These are phyloP conservation scores for Rhododendron williamsianum DNA, from an alignment of 148 eudicot genomes.

Conservation along the genomic window DNA sequence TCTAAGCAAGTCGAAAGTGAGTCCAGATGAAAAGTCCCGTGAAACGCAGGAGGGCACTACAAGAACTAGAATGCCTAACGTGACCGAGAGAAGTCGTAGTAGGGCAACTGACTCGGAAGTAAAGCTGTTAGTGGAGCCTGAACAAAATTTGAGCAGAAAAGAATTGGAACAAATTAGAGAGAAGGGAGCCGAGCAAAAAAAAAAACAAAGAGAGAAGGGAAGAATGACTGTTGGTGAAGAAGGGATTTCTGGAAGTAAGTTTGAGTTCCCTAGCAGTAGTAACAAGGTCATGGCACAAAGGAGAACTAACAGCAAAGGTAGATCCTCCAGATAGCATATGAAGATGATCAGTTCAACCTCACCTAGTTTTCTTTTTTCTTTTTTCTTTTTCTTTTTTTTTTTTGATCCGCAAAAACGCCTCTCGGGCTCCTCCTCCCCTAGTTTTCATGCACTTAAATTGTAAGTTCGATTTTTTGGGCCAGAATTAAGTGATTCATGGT, in stretches of 20 bases:
- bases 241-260: constrained; percentile 15
- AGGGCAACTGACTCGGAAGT: neutral
- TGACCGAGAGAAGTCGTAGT: neutral
- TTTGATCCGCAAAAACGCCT: too few relatives aligned
- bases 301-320: constrained; percentile 10
- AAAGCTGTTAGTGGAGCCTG: neutral
- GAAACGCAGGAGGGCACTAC: neutral
- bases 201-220: neutral
- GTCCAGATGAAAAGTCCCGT: constrained; percentile 1
- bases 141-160: neutral
- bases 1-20: constrained; percentile 7
- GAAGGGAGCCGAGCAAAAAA: neutral
- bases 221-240: constrained; percentile 6
- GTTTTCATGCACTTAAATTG: neutral
- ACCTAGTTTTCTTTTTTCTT: neutral
- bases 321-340: constrained; percentile 7
- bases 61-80: constrained; percentile 4
- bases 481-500: neutral
- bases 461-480: neutral
- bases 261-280: neutral
- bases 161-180: neutral
- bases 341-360: neutral
- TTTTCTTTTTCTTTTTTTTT: too few relatives aligned
- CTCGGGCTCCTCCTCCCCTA: neutral
- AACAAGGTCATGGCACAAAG: neutral